Evolutionary conservation across 768 basidiomycete species (phyloP).

Genomic region (Leucocoprinus sp.): DNA sequence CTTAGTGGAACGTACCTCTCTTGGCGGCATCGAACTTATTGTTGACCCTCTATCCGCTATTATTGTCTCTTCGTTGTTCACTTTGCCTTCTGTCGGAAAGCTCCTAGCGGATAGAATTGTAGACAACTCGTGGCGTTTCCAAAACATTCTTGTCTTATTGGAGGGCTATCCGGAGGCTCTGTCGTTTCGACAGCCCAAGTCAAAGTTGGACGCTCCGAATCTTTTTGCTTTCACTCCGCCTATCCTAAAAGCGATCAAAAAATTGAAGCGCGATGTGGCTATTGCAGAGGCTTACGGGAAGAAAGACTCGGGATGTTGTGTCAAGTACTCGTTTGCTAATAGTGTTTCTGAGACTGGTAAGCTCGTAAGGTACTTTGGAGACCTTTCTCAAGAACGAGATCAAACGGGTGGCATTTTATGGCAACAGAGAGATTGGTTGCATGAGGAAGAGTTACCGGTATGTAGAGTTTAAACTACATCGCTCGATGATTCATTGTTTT

Average conservation of each 20-base stretch:
- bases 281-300: slow-evolving; percentile 54
- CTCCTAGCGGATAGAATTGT: slow-evolving; percentile 36
- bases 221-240: slow-evolving; percentile 56
- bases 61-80: slow-evolving; percentile 37
- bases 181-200: slow-evolving; percentile 23
- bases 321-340: slow-evolving; percentile 58
- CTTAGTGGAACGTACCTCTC: slow-evolving; percentile 55
- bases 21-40: slow-evolving; percentile 58
- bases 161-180: slow-evolving; percentile 52
- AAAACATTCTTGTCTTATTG: slow-evolving; percentile 48
- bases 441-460: slow-evolving; percentile 31
- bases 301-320: slow-evolving; percentile 32
- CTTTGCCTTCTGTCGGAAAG: slow-evolving; percentile 43
- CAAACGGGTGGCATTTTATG: slow-evolving; percentile 38
- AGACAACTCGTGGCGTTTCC: slow-evolving; percentile 56
- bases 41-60: slow-evolving; percentile 56
- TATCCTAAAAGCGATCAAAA: slow-evolving; percentile 61
- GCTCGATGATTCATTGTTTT: neutral
- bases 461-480: neutral
- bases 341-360: slow-evolving; percentile 49
- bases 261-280: slow-evolving; percentile 51
- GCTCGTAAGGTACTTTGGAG: slow-evolving; percentile 49
- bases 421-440: slow-evolving; percentile 59
- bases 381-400: slow-evolving; percentile 42
- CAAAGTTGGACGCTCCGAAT: slow-evolving; percentile 11